Evolutionary conservation across 345 rosid species (phyloP).

Genomic region (Garcia nutans): DNA sequence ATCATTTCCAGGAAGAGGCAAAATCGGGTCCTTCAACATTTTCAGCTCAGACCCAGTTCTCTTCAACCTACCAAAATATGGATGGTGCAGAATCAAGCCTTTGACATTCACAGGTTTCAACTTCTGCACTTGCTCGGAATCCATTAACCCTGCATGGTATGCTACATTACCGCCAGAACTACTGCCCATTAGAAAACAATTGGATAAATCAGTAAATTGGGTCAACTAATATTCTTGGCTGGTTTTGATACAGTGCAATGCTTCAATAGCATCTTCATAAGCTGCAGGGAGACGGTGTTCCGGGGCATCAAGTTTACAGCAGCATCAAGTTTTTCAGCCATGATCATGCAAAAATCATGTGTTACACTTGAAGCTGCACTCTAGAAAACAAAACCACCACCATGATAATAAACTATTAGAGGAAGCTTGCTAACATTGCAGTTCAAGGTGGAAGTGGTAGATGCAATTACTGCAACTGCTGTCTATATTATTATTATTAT

Average conservation of each 20-base stretch:
- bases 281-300: conserved; percentile 33
- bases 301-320: conserved; percentile 42
- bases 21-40: conserved; percentile 17
- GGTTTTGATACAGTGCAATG: conserved; percentile 23
- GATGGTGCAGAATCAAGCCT: conserved; percentile 56
- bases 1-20: conserved; percentile 34
- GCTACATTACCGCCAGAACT: conserved; percentile 65
- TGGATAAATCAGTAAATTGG: conserved; percentile 31
- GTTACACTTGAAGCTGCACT: conserved; percentile 17
- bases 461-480: too few relatives aligned
- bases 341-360: conserved; percentile 40
- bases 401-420: conserved; percentile 55
- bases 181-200: conserved; percentile 46
- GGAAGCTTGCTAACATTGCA: conserved; percentile 40
- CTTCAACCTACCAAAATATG: conserved; percentile 55
- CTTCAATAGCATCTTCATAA: conserved; percentile 15
- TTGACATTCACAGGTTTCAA: conserved; percentile 48
- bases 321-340: conserved; percentile 35
- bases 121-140: conserved; percentile 4
- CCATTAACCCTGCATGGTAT: conserved; percentile 44
- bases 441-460: conserved; percentile 15
- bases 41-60: conserved; percentile 49
- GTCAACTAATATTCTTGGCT: conserved; percentile 17
- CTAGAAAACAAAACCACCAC: conserved; percentile 54
- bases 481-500: too few relatives aligned